Conservation (phyloP, 2,329 filamentous ascomycete genomes). For the Apiospora kogelbergensis region DNA sequence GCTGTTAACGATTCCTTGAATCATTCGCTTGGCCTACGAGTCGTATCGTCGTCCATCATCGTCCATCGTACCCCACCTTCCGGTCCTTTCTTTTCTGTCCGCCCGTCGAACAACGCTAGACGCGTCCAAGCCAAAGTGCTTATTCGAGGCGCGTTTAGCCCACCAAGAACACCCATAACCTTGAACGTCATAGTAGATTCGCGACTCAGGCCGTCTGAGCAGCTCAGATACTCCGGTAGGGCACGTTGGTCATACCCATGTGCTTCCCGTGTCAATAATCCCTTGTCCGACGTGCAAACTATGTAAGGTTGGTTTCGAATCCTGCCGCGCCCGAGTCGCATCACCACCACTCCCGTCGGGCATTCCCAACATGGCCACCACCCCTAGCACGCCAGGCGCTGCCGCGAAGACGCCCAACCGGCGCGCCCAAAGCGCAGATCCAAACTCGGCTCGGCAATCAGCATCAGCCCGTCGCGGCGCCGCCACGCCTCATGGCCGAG, state of each 20-base stretch:
- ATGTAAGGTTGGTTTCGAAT: not conserved
- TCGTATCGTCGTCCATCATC: too few species aligned
- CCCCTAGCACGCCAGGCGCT: constrained; percentile 27
- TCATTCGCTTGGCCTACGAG: not conserved
- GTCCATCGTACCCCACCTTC: not conserved
- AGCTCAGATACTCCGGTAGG: not conserved
- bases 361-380: constrained; percentile 15
- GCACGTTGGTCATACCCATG: not conserved
- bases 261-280: not conserved
- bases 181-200: not conserved
- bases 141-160: not conserved
- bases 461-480: constrained; percentile 45
- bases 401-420: constrained; percentile 30
- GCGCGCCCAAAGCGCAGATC: constrained; percentile 35
- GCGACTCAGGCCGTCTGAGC: not conserved
- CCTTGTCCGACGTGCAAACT: not conserved
- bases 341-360: not conserved
- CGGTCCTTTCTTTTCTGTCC: not conserved
- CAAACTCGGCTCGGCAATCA: constrained; percentile 43
- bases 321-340: not conserved
- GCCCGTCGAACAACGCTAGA: not conserved
- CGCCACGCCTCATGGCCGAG: constrained; percentile 61
- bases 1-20: not conserved
- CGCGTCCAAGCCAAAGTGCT: not conserved
- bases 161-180: not conserved